Conservation (phyloP, 164 flowering plant genomes). For the Platanus orientalis region DNA sequence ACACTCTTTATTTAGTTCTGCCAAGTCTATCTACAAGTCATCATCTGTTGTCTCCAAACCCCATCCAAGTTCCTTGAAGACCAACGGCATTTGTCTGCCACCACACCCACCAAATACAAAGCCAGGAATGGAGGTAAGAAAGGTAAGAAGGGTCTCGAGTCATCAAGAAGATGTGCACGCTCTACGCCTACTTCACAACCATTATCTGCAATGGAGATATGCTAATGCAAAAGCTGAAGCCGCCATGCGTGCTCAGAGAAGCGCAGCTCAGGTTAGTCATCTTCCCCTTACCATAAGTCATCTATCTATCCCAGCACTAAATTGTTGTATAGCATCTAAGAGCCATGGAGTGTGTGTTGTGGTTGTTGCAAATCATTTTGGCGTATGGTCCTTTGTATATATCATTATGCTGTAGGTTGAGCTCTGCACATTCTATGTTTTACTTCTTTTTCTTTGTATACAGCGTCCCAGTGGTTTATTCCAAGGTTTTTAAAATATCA, state of each 20-base stretch:
- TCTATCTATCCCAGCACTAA: no score
- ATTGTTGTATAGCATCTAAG: no score
- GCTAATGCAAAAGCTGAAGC: conserved; percentile 69
- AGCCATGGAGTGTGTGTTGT: no score
- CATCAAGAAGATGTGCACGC: conserved; percentile 50
- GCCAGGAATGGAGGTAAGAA: conserved; percentile 29
- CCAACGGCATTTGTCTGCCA: conserved; percentile 15
- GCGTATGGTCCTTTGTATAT: no score
- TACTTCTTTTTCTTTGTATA: no score
- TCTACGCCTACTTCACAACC: conserved; percentile 58
- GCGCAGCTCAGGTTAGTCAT: conserved; percentile 52
- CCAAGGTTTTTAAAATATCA: no score
- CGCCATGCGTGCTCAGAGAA: conserved; percentile 37
- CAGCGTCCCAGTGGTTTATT: no score
- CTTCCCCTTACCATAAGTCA: not conserved
- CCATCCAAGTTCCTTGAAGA: conserved; percentile 4
- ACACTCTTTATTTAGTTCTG: conserved; percentile 12
- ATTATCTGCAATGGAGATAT: conserved; percentile 66
- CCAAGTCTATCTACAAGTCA: conserved; percentile 18
- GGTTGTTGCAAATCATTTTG: no score
- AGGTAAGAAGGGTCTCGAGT: conserved; percentile 27
- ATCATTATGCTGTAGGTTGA: no score
- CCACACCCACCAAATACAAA: conserved; percentile 23
- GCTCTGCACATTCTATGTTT: no score
- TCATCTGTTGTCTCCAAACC: conserved; percentile 11